Conservation (phyloP, 305 asterid species). For the Andrographis paniculata region DNA sequence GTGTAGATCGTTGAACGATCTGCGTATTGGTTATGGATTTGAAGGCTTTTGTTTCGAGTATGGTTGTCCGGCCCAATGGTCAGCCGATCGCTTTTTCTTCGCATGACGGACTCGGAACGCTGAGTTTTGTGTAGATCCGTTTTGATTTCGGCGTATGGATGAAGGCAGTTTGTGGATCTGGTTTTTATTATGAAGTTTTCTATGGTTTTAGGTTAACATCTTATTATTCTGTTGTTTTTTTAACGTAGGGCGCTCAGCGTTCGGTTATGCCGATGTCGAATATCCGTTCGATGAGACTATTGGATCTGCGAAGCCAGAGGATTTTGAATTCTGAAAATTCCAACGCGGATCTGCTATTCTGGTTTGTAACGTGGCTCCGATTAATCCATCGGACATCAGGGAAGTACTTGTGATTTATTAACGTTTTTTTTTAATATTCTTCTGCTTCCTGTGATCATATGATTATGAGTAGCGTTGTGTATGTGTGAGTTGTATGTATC, state of each 20-base stretch:
- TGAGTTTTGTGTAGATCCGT: background rate
- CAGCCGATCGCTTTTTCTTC: background rate
- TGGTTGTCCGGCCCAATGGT: background rate
- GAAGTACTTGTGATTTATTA: background rate
- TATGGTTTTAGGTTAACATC: background rate
- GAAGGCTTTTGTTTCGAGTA: background rate
- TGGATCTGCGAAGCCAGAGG: no score
- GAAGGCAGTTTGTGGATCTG: background rate
- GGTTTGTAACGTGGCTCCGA: background rate
- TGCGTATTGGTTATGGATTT: constrained; percentile 28
- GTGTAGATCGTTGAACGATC: constrained; percentile 27
- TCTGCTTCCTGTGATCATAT: background rate
- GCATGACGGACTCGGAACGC: background rate
- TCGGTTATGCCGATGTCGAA: no score
- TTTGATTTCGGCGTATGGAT: background rate
- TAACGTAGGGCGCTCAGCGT: no score
- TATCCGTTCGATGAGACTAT: no score
- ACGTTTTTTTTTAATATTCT: background rate
- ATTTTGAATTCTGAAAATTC: no score
- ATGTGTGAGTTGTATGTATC: no score
- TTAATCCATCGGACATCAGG: background rate
- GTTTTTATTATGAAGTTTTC: background rate
- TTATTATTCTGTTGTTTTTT: no score
- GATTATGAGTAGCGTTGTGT: background rate
- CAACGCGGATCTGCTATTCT: background rate